A percentile compares a stretch with the other conserved stretches of the same genome.
phyloP scores from a whole-genome alignment of 2,329 filamentous ascomycete genomes.

The Colletotrichum tropicale region DNA sequence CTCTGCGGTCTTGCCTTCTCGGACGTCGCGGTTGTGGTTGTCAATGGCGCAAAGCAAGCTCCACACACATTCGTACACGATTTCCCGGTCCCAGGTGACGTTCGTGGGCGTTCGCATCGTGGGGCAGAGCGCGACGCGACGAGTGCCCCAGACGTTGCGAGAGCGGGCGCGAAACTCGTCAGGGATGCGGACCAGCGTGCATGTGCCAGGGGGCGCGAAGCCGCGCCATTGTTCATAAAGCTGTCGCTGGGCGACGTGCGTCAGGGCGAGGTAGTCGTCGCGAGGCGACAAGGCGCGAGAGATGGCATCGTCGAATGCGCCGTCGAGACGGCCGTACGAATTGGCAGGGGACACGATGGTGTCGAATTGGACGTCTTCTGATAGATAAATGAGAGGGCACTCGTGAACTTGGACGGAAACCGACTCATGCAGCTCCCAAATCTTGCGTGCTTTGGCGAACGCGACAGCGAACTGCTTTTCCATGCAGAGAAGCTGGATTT shows the following conservation, averaged over 20 bases:
- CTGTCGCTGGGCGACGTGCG: slow-evolving; percentile 43
- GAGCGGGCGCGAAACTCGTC: slow-evolving; percentile 33
- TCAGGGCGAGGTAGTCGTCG: slow-evolving; percentile 51
- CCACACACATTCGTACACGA: slow-evolving; percentile 60
- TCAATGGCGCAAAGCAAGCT: slow-evolving; percentile 53
- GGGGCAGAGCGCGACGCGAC: slow-evolving; percentile 53
- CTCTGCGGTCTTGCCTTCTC: background rate
- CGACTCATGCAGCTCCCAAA: slow-evolving; percentile 32
- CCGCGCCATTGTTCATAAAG: slow-evolving; percentile 53
- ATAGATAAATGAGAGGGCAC: slow-evolving; percentile 40
- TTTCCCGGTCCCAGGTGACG: slow-evolving; percentile 53
- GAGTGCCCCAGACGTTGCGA: slow-evolving; percentile 43
- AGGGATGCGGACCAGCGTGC: slow-evolving; percentile 51
- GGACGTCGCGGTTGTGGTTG: slow-evolving; percentile 43
- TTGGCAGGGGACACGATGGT: slow-evolving; percentile 59
- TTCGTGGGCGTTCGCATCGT: slow-evolving; percentile 54
- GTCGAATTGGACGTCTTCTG: slow-evolving; percentile 42
- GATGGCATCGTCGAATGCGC: slow-evolving; percentile 60
- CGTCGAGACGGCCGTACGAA: slow-evolving; percentile 58
- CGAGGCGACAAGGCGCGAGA: slow-evolving; percentile 49
- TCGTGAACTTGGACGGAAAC: slow-evolving; percentile 40
- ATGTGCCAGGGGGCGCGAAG: slow-evolving; percentile 54
- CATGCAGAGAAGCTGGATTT: slow-evolving; percentile 47
- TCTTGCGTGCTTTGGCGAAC: slow-evolving; percentile 39
- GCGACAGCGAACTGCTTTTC: slow-evolving; percentile 39